Evolutionary conservation across 2,329 filamentous ascomycete species (phyloP), one percentile per base, ranked within the genome.

Genomic region (Colletotrichum chrysophilum): DNA sequence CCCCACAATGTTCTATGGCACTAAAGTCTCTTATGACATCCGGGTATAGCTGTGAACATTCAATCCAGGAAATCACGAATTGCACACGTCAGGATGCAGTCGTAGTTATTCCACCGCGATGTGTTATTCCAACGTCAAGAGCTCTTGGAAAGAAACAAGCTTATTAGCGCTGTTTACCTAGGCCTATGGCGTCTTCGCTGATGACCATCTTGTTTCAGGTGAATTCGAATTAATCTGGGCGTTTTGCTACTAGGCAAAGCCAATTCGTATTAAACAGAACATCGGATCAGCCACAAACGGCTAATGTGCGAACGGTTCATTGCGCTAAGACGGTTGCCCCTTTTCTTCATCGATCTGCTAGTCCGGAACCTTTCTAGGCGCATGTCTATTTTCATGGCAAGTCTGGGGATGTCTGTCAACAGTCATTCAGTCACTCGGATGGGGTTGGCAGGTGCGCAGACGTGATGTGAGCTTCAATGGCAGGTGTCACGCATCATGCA

Each of bases 121-220:
- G 43, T 4, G 6, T 3, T 48, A 21, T 52, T 21, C n/a, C 8
- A 58, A 38, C n/a, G 12, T 24, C 18, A 14, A 18, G 4, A 28
- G 7, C n/a, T 12, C 3, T 67, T 62, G 58, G 6, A 4, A n/a
- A 14, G n/a, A 60, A n/a, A 58, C 21, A 58, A 71, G 48, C 48
- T 43, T 48, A 13, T 58, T 36, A 10, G 26, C 8, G 62, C 24
- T 12, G 9, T 32, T 55, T 10, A 36, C n/a, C 26, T 24, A 64
- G 24, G 26, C 61, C 32, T 58, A 4, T 36, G 69, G 61, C 43
- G 61, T 55, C 14, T 43, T 32, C n/a, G 52, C 30, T 52, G 48
- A 32, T 32, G 32, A 18, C 12, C 10, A 8, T 36, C 16, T 28
- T 16, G 70, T 72, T 68, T 68, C 70, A 72, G 70, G 70, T 6